These are phyloP conservation scores for Termitomyces sp. DNA, from an alignment of 768 basidiomycete species.

Conservation along the genomic window DNA sequence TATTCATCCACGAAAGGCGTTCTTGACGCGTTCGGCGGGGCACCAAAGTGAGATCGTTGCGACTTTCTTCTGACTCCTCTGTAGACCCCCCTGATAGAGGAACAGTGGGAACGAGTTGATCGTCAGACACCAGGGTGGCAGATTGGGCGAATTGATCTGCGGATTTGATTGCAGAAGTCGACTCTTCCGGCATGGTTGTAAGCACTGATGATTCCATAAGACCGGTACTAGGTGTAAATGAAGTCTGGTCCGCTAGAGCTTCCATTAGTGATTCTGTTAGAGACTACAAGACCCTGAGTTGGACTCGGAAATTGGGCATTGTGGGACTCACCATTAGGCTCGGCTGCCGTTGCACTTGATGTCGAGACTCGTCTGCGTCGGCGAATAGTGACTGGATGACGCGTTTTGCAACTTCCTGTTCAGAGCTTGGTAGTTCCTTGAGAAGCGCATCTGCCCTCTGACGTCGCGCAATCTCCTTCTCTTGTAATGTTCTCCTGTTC, in stretches of 20 bases:
- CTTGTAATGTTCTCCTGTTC: conserved; percentile 40
- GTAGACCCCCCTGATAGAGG: neutral
- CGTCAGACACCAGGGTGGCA: conserved; percentile 1
- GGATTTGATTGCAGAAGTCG: conserved; percentile 9
- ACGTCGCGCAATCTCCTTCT: conserved; percentile 54
- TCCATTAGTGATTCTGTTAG: conserved; percentile 49
- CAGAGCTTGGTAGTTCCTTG: conserved; percentile 51
- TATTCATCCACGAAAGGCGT: conserved; percentile 67
- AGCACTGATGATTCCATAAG: conserved; percentile 26
- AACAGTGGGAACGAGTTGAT: conserved; percentile 8
- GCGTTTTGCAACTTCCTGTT: conserved; percentile 61
- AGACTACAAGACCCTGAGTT: conserved; percentile 28
- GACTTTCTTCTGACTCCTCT: conserved; percentile 2
- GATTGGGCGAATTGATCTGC: conserved; percentile 3
- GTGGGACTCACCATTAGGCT: conserved; percentile 48
- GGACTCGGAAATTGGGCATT: neutral
- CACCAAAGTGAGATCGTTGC: conserved; percentile 9
- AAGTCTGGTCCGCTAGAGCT: conserved; percentile 46
- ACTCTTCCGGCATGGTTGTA: conserved; percentile 31
- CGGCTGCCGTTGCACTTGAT: conserved; percentile 48
- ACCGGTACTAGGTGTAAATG: conserved; percentile 24
- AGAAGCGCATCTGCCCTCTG: conserved; percentile 50
- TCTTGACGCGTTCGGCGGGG: conserved; percentile 31
- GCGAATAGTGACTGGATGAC: conserved; percentile 65
- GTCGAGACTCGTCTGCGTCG: conserved; percentile 41